These are phyloP conservation scores for Dryas octopetala DNA, from an alignment of 306 rosid genomes.

Conservation along the genomic window DNA sequence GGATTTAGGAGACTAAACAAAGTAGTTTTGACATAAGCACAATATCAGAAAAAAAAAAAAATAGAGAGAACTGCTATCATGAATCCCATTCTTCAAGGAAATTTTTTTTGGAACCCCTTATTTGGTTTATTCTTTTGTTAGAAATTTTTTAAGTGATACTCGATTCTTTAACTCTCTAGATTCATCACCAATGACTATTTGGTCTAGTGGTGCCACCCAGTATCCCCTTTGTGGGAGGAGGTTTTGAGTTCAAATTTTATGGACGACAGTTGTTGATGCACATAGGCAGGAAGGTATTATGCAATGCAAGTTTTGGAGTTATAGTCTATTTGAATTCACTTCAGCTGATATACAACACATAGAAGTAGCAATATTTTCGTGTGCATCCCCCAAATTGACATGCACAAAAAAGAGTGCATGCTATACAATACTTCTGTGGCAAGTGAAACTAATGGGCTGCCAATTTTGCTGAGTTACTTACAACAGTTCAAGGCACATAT, in stretches of 20 bases:
- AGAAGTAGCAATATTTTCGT: not conserved
- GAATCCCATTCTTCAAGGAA: too few relatives aligned
- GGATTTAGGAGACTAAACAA: too few relatives aligned
- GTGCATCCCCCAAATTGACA: not conserved
- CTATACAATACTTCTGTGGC: not conserved
- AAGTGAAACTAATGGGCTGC: not conserved
- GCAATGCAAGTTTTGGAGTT: conserved; percentile 3
- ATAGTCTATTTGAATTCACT: conserved; percentile 1
- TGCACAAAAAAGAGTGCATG: not conserved
- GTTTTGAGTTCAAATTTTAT: too few relatives aligned
- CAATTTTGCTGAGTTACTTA: not conserved
- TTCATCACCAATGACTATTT: too few relatives aligned
- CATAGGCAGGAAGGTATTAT: not conserved
- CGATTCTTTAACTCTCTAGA: too few relatives aligned
- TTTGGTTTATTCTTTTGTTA: not conserved
- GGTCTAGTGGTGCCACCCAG: too few relatives aligned
- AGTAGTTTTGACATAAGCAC: too few relatives aligned
- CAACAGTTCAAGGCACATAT: conserved; percentile 49
- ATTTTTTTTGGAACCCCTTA: not conserved
- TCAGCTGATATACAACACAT: conserved; percentile 7
- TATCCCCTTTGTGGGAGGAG: too few relatives aligned
- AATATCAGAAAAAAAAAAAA: too few relatives aligned
- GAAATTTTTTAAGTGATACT: not conserved
- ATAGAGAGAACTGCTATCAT: too few relatives aligned
- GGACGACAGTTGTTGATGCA: not conserved